Conservation (phyloP, 257 asterid genomes). For the Solanum peruvianum region DNA sequence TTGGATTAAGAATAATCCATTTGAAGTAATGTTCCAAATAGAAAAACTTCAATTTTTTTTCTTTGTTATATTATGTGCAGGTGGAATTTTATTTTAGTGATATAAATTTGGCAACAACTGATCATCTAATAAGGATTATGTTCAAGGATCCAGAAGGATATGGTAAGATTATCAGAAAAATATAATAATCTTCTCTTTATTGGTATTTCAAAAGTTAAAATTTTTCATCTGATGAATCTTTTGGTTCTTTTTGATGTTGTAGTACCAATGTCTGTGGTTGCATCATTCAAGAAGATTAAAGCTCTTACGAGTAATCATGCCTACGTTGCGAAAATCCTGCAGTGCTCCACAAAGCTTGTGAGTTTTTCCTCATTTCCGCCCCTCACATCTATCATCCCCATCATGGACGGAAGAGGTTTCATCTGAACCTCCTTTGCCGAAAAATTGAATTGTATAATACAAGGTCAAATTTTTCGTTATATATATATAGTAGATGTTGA, state of each 20-base stretch:
- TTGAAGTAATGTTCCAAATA: background rate
- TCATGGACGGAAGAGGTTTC: background rate
- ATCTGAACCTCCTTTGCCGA: background rate
- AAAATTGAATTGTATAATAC: background rate
- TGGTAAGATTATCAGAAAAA: constrained; percentile 32
- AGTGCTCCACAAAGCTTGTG: constrained; percentile 66
- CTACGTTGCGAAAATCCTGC: constrained; percentile 53
- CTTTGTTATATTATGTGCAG: constrained; percentile 17
- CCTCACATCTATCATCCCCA: background rate
- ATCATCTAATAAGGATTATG: constrained; percentile 64
- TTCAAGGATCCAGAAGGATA: constrained; percentile 75
- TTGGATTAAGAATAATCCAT: background rate
- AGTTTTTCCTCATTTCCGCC: background rate
- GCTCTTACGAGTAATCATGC: constrained; percentile 36
- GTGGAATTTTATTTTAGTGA: constrained; percentile 94
- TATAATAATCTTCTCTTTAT: background rate
- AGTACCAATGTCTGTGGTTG: constrained; percentile 79
- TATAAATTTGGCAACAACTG: constrained; percentile 83
- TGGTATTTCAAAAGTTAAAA: background rate
- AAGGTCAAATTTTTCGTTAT: background rate
- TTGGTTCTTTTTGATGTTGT: background rate
- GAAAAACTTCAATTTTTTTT: background rate
- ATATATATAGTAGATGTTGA: background rate
- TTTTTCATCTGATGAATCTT: background rate
- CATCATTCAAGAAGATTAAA: constrained; percentile 79